Evolutionary conservation across 2,329 filamentous ascomycete genomes (phyloP).

Genomic region (Botrytis pseudocinerea): DNA sequence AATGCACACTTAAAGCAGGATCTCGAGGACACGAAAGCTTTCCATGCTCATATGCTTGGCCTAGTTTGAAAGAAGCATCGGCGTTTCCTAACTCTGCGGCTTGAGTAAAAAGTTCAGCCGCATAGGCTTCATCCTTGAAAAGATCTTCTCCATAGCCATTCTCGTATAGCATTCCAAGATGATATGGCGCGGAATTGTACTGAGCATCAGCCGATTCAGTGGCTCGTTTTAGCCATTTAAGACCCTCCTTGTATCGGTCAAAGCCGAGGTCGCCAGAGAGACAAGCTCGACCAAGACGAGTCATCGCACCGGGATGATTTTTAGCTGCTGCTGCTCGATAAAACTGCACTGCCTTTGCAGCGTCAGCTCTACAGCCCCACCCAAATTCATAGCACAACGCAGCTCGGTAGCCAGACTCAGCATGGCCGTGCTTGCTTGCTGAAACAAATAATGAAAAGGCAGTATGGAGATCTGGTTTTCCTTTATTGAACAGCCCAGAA

Average conservation of each 20-base stretch:
- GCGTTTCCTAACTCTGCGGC: slow-evolving; percentile 88
- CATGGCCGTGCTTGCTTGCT: slow-evolving; percentile 94
- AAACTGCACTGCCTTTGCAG: slow-evolving; percentile 90
- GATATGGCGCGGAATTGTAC: slow-evolving; percentile 91
- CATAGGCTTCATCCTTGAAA: slow-evolving; percentile 86
- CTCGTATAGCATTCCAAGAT: slow-evolving; percentile 85
- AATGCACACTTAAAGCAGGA: slow-evolving; percentile 91
- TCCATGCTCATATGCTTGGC: slow-evolving; percentile 96
- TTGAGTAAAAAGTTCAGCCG: slow-evolving; percentile 90
- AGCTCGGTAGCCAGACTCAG: slow-evolving; percentile 90
- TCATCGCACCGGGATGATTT: slow-evolving; percentile 92
- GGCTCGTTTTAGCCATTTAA: slow-evolving; percentile 96
- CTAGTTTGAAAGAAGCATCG: slow-evolving; percentile 83
- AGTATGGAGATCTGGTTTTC: slow-evolving; percentile 85
- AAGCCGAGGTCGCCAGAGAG: slow-evolving; percentile 84
- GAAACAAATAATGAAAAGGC: slow-evolving; percentile 92
- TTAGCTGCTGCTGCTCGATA: slow-evolving; percentile 88
- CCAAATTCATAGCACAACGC: slow-evolving; percentile 97
- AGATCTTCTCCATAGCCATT: slow-evolving; percentile 92
- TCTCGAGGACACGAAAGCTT: slow-evolving; percentile 84
- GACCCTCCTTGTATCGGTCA: slow-evolving; percentile 82
- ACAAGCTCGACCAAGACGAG: slow-evolving; percentile 86
- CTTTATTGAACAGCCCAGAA: slow-evolving; percentile 92
- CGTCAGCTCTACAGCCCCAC: slow-evolving; percentile 90
- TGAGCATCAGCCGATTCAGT: slow-evolving; percentile 85